These are phyloP conservation scores for Conticribra guillardii DNA, from an alignment of 108 stramenopile species.

Conservation along the genomic window DNA sequence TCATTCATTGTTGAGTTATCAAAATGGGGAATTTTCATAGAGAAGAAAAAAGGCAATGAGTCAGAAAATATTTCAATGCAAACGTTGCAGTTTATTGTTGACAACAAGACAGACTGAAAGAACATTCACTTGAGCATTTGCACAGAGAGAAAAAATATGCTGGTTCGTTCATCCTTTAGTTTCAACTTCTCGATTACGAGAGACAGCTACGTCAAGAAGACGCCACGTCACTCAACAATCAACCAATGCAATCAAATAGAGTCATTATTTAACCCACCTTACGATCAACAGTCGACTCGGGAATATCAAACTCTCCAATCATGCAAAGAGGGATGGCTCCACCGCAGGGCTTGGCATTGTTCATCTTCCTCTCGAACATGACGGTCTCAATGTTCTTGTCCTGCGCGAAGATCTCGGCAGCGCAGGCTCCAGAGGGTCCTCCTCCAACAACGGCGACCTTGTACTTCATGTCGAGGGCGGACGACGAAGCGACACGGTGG, in stretches of 20 bases:
- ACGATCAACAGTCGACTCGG: slow-evolving; percentile 93
- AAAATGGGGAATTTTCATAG: neutral
- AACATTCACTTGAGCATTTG: no score
- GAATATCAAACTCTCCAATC: slow-evolving; percentile 98
- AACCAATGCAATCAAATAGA: no score
- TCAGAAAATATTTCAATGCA: neutral
- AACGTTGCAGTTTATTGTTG: neutral
- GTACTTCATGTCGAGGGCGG: slow-evolving; percentile 84
- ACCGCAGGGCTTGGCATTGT: slow-evolving; percentile 99
- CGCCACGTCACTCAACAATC: no score
- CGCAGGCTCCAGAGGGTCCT: slow-evolving; percentile 97
- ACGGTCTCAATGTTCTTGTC: slow-evolving; percentile 93
- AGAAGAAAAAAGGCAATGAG: slow-evolving; percentile 1
- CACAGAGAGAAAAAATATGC: no score
- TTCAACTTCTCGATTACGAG: no score
- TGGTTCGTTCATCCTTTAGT: no score
- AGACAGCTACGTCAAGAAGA: no score
- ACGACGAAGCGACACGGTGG: slow-evolving; percentile 36
- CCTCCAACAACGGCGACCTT: slow-evolving; percentile 97
- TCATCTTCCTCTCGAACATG: slow-evolving; percentile 97
- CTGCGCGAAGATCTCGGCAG: slow-evolving; percentile 96
- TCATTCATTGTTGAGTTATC: neutral
- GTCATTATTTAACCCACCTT: no score
- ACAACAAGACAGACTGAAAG: no score
- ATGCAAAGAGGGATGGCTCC: slow-evolving; percentile 99